Evolutionary conservation across 1,139 yeast genomes (phyloP), one percentile per base, ranked within the genome.

Genomic region (Suhomyces kunorum): DNA sequence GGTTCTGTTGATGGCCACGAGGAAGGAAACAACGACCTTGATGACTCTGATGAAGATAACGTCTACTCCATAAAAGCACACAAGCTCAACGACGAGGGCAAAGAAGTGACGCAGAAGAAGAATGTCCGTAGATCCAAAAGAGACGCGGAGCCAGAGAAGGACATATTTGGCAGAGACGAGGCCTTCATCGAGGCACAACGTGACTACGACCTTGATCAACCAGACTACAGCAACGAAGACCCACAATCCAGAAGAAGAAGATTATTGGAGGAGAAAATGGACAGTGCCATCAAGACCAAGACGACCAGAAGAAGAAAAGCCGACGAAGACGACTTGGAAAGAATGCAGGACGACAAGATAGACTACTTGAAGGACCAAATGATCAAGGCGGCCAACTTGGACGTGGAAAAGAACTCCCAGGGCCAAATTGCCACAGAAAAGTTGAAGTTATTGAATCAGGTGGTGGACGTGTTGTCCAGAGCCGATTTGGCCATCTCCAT

Each of bases 311-410:
- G 81, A 49, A 71, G 76, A 41, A 80, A 76, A 59, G 81, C 81
- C 35, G 94, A 87, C 54, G 98, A 90, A 54, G 96, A 87, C 58
- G 98, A 90, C 64, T 68, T 92, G 53, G 98, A 90, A 61, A 83
- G 88, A 58, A 86, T 88, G 83, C 95, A 90, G 62, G 99, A 94
- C 67, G 98, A 90, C 58, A 77, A 80, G 49, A 87, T 94, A 50
- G 82, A 88, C 43, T 75, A 76, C 44, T 73, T 94, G 51, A 86
- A 94, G 51, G 94, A 86, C 54, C 81, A 80, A 61, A 94, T 94
- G 99, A 86, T 92, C 51, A 78, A 82, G 47, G 98, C 97, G 1
- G 98, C 98, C 12, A 82, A 85, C 59, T 70, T 79, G 52, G 99
- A 94, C 62, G 89, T 87, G 30, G 97, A 89, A 55, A 81, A 87